Evolutionary conservation across 495 filamentous ascomycete species (phyloP).

Genomic region (Hypomontagnella submonticulosa): DNA sequence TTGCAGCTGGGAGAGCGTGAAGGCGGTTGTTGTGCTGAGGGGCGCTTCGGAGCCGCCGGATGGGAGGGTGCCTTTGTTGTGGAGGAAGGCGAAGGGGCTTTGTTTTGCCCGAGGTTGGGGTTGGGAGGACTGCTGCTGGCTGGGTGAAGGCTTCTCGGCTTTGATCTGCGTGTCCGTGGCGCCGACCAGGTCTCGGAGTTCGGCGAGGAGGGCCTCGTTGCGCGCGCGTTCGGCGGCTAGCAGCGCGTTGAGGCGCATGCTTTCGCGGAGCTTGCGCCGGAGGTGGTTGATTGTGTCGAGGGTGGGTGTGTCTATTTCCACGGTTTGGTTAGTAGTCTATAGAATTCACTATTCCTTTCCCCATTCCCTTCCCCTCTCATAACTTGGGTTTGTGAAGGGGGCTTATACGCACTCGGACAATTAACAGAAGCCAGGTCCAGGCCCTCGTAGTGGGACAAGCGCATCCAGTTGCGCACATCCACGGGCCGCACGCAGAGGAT

Average conservation of each 20-base stretch:
- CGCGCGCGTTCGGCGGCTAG: constrained; percentile 78
- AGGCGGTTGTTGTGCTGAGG: constrained; percentile 79
- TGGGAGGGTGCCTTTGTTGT: constrained; percentile 54
- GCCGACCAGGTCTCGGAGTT: constrained; percentile 69
- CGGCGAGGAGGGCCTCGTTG: constrained; percentile 76
- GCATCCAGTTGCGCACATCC: constrained; percentile 79
- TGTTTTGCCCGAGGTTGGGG: constrained; percentile 48
- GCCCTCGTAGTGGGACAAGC: constrained; percentile 84
- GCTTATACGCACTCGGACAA: constrained; percentile 15
- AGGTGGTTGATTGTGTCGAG: constrained; percentile 74
- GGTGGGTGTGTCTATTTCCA: constrained; percentile 59
- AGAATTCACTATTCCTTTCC: constrained; percentile 3
- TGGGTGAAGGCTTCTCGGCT: constrained; percentile 42
- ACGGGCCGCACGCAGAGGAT: constrained; percentile 77
- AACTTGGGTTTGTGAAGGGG: neutral
- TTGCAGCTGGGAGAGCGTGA: constrained; percentile 83
- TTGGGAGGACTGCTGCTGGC: constrained; percentile 32
- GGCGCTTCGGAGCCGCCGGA: constrained; percentile 58
- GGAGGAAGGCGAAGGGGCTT: constrained; percentile 63
- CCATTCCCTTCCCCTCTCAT: neutral
- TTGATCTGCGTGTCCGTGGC: constrained; percentile 37
- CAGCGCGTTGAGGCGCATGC: constrained; percentile 78
- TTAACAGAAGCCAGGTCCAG: constrained; percentile 46
- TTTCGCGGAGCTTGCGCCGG: constrained; percentile 82
- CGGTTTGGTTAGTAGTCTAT: constrained; percentile 9